Evolutionary conservation across 768 basidiomycete species (phyloP).

Genomic region (Tylopilus sp.): DNA sequence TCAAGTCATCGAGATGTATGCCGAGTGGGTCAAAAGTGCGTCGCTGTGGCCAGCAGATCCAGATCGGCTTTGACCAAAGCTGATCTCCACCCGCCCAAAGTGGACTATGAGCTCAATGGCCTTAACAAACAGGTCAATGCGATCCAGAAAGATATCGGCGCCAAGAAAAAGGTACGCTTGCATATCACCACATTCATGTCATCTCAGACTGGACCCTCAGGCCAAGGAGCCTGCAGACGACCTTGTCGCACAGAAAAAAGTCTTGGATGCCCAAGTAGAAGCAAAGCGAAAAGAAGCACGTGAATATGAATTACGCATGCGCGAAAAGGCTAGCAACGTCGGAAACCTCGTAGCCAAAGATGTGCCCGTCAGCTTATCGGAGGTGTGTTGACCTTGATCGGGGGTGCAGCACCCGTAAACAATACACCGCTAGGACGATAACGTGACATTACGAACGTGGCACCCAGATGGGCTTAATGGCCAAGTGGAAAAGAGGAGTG

Average conservation of each 20-base stretch:
- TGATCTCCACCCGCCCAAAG: slow-evolving; percentile 38
- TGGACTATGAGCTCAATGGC: slow-evolving; percentile 80
- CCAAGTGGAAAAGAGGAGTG: slow-evolving; percentile 66
- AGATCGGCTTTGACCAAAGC: background rate
- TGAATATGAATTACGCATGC: slow-evolving; percentile 76
- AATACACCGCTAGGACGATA: slow-evolving; percentile 70
- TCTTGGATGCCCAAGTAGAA: slow-evolving; percentile 78
- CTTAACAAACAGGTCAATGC: slow-evolving; percentile 82
- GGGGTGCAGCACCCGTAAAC: background rate
- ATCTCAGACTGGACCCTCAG: slow-evolving; percentile 36
- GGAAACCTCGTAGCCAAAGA: slow-evolving; percentile 91
- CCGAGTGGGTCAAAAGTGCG: slow-evolving; percentile 93
- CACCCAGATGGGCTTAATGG: slow-evolving; percentile 75
- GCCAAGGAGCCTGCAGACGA: slow-evolving; percentile 91
- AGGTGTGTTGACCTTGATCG: slow-evolving; percentile 45
- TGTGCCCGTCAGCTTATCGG: slow-evolving; percentile 82
- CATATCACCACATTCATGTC: background rate
- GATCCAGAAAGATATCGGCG: slow-evolving; percentile 90
- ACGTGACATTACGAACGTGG: slow-evolving; percentile 77
- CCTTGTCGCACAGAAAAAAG: slow-evolving; percentile 78
- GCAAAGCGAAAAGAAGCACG: slow-evolving; percentile 72
- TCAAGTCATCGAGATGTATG: slow-evolving; percentile 88
- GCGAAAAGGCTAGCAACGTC: slow-evolving; percentile 72
- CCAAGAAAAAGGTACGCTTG: slow-evolving; percentile 82
- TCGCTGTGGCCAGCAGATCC: slow-evolving; percentile 14